Percentiles rank a stretch among this genome's conserved stretches.
These are phyloP conservation scores for Xerophyta viscosa DNA, from an alignment of 106 monocot species.

Conservation along the genomic window DNA sequence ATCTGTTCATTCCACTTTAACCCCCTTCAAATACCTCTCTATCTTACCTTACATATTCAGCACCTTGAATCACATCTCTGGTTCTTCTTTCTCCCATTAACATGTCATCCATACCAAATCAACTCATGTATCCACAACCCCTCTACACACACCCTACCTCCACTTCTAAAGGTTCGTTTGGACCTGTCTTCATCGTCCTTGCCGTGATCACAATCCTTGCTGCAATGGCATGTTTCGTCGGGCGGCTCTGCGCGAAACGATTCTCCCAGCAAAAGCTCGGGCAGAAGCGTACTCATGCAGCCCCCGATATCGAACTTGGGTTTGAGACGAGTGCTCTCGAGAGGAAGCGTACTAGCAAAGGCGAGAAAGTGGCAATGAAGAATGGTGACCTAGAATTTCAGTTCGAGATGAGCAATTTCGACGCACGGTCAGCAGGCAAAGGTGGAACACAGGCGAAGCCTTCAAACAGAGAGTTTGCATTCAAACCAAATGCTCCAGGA, in stretches of 20 bases:
- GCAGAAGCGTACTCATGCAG: neutral
- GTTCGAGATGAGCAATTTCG: neutral
- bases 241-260: slow-evolving; percentile 24
- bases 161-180: slow-evolving; percentile 24
- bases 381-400: neutral
- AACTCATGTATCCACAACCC: neutral
- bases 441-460: neutral
- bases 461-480: neutral
- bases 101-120: slow-evolving; percentile 7
- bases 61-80: neutral
- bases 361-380: neutral
- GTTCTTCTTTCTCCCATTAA: neutral
- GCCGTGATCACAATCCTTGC: slow-evolving; percentile 31
- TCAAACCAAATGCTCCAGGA: neutral
- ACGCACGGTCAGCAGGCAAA: neutral
- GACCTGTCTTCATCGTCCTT: slow-evolving; percentile 29
- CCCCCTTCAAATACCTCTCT: neutral
- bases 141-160: slow-evolving; percentile 1
- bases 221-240: slow-evolving; percentile 22
- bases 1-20: neutral
- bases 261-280: slow-evolving; percentile 4
- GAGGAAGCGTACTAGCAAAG: neutral
- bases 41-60: neutral
- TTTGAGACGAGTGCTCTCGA: neutral
- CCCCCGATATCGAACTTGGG: neutral